Base-by-base conservation (phyloP, 1,284 basidiomycete species). In the Heterobasidion annosum region DNA sequence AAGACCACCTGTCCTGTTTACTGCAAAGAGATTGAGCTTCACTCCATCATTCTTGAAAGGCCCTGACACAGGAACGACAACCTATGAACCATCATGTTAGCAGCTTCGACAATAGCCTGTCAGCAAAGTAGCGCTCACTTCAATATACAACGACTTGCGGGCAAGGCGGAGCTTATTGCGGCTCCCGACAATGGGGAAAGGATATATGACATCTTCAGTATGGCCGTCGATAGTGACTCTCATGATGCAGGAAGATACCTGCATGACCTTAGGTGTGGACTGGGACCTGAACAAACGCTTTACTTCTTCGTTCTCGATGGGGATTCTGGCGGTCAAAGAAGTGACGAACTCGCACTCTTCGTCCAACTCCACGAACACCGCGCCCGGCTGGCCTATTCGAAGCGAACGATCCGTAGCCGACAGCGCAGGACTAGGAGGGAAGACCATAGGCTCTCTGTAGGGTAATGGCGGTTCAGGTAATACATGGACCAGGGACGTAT, bases 171-270 rank as follows among this genome's bases (percentile, higher is more conserved):
- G 54, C 58, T 67, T 78, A 9, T 53, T 48, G 40, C 65, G 57
- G 8, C 60, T 62, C 9, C 66, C 70, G 2, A 62, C 55, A 7
- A 74, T 58, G 6, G 70, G 69, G 48, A 68, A 66, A 9, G 72
- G 70, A 56, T 64, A 73, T n/a, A 58, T 35, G 9, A 73, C 54
- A 35, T 62, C 55, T 50, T 72, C 68, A 0, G n/a, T 44, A 34
- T 54, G 55, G 2, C 13, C 10, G 0, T 62, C 66, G n/a, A 75
- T 34, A 0, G 54, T 52, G 8, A 75, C 55, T 18, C 58, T 51
- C 56, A 75, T 62, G 1, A 61, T 59, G 54, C 67, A 71, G 2
- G 72, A 63, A 0, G 70, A 70, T 3, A 64, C 37, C 56, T 74
- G 73, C 16, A 13, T 18, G 42, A 62, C 50, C 56, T 18, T n/a